Conservation (phyloP, 1,139 yeast species). For the Chernovozyma aurita region DNA sequence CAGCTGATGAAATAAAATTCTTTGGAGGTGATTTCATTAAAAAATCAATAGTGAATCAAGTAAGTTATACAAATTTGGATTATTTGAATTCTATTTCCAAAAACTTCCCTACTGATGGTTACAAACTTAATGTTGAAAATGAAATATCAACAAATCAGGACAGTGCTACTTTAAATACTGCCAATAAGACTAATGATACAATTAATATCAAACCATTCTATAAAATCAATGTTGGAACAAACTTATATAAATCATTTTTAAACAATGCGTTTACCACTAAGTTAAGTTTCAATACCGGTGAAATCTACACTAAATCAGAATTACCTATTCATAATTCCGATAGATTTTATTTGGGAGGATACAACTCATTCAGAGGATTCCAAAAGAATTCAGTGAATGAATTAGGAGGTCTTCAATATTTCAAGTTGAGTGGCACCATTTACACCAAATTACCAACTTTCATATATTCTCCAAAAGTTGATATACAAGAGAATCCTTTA, state of each 20-base stretch:
- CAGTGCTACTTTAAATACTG: constrained; percentile 16
- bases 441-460: constrained; percentile 35
- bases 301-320: constrained; percentile 17
- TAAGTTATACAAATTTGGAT: constrained; percentile 19
- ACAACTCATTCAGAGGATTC: constrained; percentile 35
- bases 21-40: constrained; percentile 34
- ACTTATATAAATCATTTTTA: constrained; percentile 34
- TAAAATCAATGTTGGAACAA: constrained; percentile 24
- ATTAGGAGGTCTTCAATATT: constrained; percentile 41
- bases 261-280: constrained; percentile 36
- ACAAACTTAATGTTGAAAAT: constrained; percentile 15
- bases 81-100: constrained; percentile 22
- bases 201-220: constrained; percentile 11
- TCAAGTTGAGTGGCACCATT: constrained; percentile 30
- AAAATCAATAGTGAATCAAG: constrained; percentile 27
- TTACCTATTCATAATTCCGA: constrained; percentile 40
- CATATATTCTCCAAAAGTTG: constrained; percentile 16
- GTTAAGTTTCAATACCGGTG: constrained; percentile 33
- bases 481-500: constrained; percentile 29
- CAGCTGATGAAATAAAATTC: constrained; percentile 27
- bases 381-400: constrained; percentile 31
- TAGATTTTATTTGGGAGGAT: constrained; percentile 48
- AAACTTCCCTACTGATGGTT: constrained; percentile 32
- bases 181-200: constrained; percentile 9
- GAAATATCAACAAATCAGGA: constrained; percentile 32